A percentile compares a stretch with the other conserved stretches of the same genome.
These are phyloP conservation scores for Mucor saturninus DNA, from an alignment of 371 early-diverging fungal species.

Conservation along the genomic window DNA sequence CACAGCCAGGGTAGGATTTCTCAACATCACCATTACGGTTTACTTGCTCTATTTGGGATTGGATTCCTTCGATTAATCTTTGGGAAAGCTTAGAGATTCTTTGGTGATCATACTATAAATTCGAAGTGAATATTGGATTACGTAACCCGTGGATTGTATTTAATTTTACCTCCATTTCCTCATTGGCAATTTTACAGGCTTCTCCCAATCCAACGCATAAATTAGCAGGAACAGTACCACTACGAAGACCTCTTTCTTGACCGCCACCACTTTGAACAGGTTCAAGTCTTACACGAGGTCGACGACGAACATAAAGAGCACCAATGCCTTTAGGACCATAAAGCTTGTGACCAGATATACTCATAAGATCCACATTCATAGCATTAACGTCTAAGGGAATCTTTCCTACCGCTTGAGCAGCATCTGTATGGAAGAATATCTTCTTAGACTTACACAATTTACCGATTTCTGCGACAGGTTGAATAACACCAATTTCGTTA, in stretches of 20 bases:
- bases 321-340: conserved; percentile 99
- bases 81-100: conserved; percentile 78
- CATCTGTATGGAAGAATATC: conserved; percentile 98
- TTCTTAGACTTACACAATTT: conserved; percentile 85
- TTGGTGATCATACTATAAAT: conserved; percentile 78
- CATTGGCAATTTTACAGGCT: conserved; percentile 87
- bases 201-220: conserved; percentile 97
- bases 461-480: conserved; percentile 97
- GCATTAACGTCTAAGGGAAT: conserved; percentile 95
- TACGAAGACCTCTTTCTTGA: conserved; percentile 98
- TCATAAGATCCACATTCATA: conserved; percentile 97
- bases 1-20: conserved; percentile 88
- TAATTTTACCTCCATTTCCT: conserved; percentile 87
- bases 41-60: conserved; percentile 77
- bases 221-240: conserved; percentile 98
- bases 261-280: conserved; percentile 98
- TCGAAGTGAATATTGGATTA: too few relatives aligned
- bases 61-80: conserved; percentile 82
- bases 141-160: too few relatives aligned
- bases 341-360: conserved; percentile 98
- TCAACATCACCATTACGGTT: conserved; percentile 90
- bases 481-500: conserved; percentile 99
- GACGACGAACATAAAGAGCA: conserved; percentile 95
- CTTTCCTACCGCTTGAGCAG: conserved; percentile 99
- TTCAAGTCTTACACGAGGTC: conserved; percentile 95